Conservation (phyloP, 108 stramenopile species). For the Nitzschia putrida region DNA sequence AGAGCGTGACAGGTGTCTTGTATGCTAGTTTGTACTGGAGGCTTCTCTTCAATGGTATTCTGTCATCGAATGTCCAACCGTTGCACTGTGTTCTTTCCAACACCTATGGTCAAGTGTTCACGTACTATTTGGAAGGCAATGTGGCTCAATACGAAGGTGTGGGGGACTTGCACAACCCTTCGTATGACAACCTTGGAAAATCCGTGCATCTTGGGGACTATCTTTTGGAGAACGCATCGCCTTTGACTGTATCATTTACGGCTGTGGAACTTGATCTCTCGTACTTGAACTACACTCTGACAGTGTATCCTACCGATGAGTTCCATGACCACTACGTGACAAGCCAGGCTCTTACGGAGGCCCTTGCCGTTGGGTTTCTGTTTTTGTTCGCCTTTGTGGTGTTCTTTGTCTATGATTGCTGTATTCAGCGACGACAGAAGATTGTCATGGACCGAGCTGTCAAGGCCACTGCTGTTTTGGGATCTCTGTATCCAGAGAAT, state of each 20-base stretch:
- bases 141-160: conserved; percentile 44
- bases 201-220: not conserved
- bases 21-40: conserved; percentile 16
- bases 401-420: conserved; percentile 12
- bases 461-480: not conserved
- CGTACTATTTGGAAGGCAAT: conserved; percentile 47
- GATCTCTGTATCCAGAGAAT: conserved; percentile 12
- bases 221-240: not conserved
- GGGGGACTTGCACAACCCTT: conserved; percentile 58
- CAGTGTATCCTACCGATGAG: conserved; percentile 15
- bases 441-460: conserved; percentile 3
- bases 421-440: not conserved
- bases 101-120: conserved; percentile 34
- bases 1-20: not conserved
- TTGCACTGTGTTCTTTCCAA: conserved; percentile 7
- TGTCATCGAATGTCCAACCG: not conserved
- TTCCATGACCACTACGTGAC: conserved; percentile 6
- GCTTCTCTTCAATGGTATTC: conserved; percentile 4
- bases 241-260: not conserved
- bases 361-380: not conserved
- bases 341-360: not conserved
- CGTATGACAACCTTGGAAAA: conserved; percentile 32
- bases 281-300: not conserved
- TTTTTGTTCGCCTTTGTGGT: not conserved
- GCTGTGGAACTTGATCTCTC: not conserved